These are phyloP conservation scores for Bimuria novae-zelandiae DNA, from an alignment of 2,329 filamentous ascomycete genomes.

Conservation along the genomic window DNA sequence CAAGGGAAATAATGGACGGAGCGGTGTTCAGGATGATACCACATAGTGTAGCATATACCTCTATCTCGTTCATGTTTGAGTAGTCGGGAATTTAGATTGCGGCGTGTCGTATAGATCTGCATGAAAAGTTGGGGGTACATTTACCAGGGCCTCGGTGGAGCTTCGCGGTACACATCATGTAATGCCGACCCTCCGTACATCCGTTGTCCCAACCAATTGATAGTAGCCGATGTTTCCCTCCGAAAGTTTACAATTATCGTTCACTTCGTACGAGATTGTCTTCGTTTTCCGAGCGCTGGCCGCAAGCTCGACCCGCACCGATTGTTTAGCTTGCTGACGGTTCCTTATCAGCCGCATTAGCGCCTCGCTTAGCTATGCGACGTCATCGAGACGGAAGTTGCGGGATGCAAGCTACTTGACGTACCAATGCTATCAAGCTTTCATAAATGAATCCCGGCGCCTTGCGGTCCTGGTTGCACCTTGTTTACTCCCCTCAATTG, in stretches of 20 bases:
- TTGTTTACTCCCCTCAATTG: too few species aligned
- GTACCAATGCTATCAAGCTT: conserved; percentile 9
- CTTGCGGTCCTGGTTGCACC: too few species aligned
- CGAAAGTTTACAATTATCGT: too few species aligned
- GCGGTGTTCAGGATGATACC: conserved; percentile 8
- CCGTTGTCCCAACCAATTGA: not conserved
- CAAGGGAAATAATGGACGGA: not conserved
- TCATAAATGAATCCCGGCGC: too few species aligned
- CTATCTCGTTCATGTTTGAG: not conserved
- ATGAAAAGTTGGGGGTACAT: not conserved
- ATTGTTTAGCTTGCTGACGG: not conserved
- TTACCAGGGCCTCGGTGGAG: too few species aligned
- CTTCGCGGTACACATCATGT: too few species aligned
- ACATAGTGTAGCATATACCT: conserved; percentile 1
- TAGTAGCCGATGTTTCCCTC: too few species aligned
- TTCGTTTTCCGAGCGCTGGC: not conserved
- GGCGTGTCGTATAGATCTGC: not conserved
- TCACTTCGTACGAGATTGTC: not conserved
- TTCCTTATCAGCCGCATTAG: conserved; percentile 19
- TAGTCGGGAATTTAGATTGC: not conserved
- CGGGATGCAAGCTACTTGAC: conserved; percentile 12
- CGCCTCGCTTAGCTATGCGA: conserved; percentile 18
- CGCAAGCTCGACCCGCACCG: not conserved
- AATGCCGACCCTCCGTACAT: not conserved
- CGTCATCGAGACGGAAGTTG: conserved; percentile 28